These are phyloP conservation scores for Pachysandra terminalis DNA, from an alignment of 164 flowering plant species.

Conservation along the genomic window DNA sequence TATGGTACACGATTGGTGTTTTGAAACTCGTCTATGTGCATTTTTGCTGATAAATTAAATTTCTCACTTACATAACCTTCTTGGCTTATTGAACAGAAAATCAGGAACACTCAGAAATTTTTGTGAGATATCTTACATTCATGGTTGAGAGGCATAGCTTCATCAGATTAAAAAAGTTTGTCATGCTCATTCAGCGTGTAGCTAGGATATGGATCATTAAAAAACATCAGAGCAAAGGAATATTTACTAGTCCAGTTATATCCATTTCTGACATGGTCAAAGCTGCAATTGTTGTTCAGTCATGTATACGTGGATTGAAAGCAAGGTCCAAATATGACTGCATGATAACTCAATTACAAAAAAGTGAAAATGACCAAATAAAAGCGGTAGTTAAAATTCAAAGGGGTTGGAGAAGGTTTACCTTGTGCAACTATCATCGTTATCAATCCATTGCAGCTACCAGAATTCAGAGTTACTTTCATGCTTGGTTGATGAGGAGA, in stretches of 20 bases:
- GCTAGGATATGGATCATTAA: conserved; percentile 43
- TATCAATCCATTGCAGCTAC: conserved; percentile 42
- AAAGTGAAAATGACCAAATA: conserved; percentile 16
- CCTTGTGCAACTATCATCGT: conserved; percentile 12
- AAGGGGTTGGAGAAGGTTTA: conserved; percentile 35
- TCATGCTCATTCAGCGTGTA: conserved; percentile 47
- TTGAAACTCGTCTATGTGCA: not conserved
- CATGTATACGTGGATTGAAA: conserved; percentile 25
- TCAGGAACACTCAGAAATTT: conserved; percentile 21
- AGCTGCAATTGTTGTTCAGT: conserved; percentile 32
- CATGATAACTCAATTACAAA: conserved; percentile 13
- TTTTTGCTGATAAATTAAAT: conserved; percentile 1
- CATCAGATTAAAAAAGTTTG: conserved; percentile 44
- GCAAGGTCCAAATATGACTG: conserved; percentile 17
- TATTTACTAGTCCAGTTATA: not conserved
- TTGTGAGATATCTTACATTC: conserved; percentile 27
- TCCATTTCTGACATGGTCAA: conserved; percentile 16
- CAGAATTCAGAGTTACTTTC: conserved; percentile 54
- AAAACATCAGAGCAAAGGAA: conserved; percentile 17
- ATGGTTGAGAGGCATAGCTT: conserved; percentile 49
- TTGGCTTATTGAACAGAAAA: conserved; percentile 30
- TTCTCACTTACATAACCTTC: not conserved
- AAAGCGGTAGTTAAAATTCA: conserved; percentile 39
- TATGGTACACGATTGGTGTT: conserved; percentile 24
- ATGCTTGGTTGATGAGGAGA: conserved; percentile 42